Base-by-base conservation (phyloP, 2,329 filamentous ascomycete genomes). In the Aspergillus sp. region DNA sequence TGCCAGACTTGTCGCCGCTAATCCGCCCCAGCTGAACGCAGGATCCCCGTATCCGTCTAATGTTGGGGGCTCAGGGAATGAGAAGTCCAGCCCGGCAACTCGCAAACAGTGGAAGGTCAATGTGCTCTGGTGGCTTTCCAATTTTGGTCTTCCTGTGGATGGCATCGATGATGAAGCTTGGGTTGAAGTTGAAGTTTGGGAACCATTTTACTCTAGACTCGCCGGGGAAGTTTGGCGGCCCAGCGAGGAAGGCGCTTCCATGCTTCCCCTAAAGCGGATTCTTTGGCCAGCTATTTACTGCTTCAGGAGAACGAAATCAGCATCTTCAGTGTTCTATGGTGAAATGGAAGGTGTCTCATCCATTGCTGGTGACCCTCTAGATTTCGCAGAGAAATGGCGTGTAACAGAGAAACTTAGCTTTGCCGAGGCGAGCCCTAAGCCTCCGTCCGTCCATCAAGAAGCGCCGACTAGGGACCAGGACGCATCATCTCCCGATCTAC, bases 201-300 rank as follows among this genome's bases (percentile, higher is more conserved):
- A 77, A 32, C 73, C 75, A 17, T 76, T 77, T 52, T 77, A 75
- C 60, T 69, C 73, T 54, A 70, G 70, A 57, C 62, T 77, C 48
- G 72, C 74, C 38, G 73, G 74, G 23, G 75, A 75, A 54, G 65
- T 66, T 42, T 66, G 66, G 63, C 65, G 71, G 38, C 64, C 70
- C 44, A 68, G 59, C 57, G 68, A 70, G 50, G 69, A 70, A 59
- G 62, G 58, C 55, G 68, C 68, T 47, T 67, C 71, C 13, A 62
- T 66, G 17, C 66, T 75, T 59, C 70, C 73, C 25, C 68, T 77
- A 61, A 78, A 76, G 64, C 75, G 76, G 23, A 74, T 80, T 55
- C 67, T 79, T 54, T 81, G 79, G 79, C 79, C 79, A 19, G 75
- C 77, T 30, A 68, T 71, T 21, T 76, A 77, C 61, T 80, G 77